Base-by-base conservation (phyloP, 306 rosid genomes). In the Begonia fuchsioides region DNA sequence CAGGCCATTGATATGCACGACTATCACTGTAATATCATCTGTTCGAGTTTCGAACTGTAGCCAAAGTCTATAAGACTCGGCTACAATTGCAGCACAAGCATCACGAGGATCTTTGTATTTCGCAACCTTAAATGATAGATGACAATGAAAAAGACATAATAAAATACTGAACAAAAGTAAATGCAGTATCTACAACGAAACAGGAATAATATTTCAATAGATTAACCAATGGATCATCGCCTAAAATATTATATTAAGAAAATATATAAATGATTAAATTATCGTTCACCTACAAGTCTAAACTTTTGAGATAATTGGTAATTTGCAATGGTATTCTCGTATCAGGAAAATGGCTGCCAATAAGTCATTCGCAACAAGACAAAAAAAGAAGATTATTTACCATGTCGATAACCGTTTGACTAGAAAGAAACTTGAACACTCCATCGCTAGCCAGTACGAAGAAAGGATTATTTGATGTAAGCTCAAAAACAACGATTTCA, bases 1-100 rank as follows among this genome's bases (percentile, higher is more conserved):
- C 50, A 92, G 79, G 45, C 94, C 98, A 61, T 69, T 72, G 44
- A 92, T 43, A 67, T 92, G 98, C 82, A 92, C 96, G 66, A 92
- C 76, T 5, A 92, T 86, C 66, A 92, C 74, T 19, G 98, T 92
- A 58, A 92, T 92, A 74, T 92, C 98, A 70, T 92, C 98, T 35
- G 98, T 92, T 57, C 98, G 98, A 64, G 98, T 85, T 73, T 92
- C 98, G 56, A 71, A 92, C 62, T 92, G 98, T 26, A 92, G 81
- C 98, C 98, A 92, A 53, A 77, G 98, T 41, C 93, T 73, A 76
- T 92, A 92, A 59, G 98, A 82, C 67, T 92, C 96, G 11, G 96
- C 98, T 38, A 92, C 98, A 55, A 92, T 79, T 38, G 96, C 98
- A 49, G 93, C 98, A 72, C 98, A 92, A 75, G 98, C 98, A 82